phyloP scores from a whole-genome alignment of 257 asterid genomes.

The Solanum pennellii region DNA sequence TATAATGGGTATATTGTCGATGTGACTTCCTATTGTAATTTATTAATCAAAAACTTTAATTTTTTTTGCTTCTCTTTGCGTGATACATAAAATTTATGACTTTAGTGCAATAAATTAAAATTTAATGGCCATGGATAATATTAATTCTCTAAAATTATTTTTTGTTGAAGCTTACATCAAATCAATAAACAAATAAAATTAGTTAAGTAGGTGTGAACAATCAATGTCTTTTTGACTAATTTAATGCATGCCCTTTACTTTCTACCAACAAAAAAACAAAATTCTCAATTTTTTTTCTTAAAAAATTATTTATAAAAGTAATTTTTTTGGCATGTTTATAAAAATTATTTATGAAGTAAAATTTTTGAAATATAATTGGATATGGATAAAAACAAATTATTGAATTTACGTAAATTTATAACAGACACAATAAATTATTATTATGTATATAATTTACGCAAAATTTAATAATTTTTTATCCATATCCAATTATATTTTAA shows the following conservation, averaged over 20 bases:
- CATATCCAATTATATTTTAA: too few species aligned
- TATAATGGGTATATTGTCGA: neutral
- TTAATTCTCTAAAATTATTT: neutral
- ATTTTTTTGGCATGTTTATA: neutral
- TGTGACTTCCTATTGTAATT: neutral
- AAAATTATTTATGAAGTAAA: too few species aligned
- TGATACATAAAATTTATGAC: neutral
- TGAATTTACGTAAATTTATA: neutral
- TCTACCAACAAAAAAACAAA: neutral
- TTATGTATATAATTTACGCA: too few species aligned
- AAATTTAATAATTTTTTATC: too few species aligned
- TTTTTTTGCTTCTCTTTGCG: neutral
- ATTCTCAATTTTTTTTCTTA: neutral
- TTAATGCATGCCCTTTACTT: neutral
- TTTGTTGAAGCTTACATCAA: neutral
- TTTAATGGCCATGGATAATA: neutral
- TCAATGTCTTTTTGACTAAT: neutral
- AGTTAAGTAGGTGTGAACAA: neutral
- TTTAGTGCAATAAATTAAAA: neutral
- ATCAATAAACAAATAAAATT: neutral
- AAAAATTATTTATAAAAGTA: neutral
- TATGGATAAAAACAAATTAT: neutral
- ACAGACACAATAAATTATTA: neutral
- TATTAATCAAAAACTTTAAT: neutral
- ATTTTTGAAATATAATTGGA: neutral